Evolutionary conservation across 202 grass and related monocot genomes (phyloP).

Genomic region (Eragrostis tef): DNA sequence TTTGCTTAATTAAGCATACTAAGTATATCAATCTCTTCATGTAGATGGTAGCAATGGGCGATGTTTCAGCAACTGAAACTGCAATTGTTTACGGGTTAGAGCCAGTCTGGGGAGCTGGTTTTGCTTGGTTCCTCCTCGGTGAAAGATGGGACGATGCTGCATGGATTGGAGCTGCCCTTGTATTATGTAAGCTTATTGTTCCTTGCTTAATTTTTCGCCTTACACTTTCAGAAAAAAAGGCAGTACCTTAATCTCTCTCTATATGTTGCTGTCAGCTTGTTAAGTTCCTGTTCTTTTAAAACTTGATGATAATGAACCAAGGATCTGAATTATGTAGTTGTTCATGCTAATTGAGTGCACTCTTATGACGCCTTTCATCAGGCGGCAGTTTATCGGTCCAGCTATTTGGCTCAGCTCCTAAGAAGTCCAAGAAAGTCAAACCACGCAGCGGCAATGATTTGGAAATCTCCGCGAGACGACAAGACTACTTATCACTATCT

Average conservation of each 20-base stretch:
- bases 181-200: slow-evolving; percentile 70
- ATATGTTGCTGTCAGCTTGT: not conserved
- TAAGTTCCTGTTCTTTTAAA: not conserved
- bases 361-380: slow-evolving; percentile 34
- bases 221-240: not conserved
- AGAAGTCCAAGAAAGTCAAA: slow-evolving; percentile 54
- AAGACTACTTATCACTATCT: slow-evolving; percentile 67
- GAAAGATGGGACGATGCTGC: slow-evolving; percentile 88
- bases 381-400: slow-evolving; percentile 89
- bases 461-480: slow-evolving; percentile 51
- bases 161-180: slow-evolving; percentile 84
- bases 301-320: not conserved
- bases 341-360: slow-evolving; percentile 8
- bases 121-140: slow-evolving; percentile 91
- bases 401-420: slow-evolving; percentile 65
- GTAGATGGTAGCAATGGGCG: slow-evolving; percentile 79
- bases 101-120: slow-evolving; percentile 85
- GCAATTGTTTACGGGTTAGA: slow-evolving; percentile 84
- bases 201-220: not conserved
- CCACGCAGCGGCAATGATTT: slow-evolving; percentile 9
- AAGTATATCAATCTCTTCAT: not conserved
- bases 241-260: slow-evolving; percentile 20
- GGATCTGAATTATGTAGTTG: not conserved
- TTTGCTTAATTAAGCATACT: slow-evolving; percentile 29
- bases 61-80: slow-evolving; percentile 86